A percentile compares a stretch with the other conserved stretches of the same genome.
Evolutionary conservation across 2,329 filamentous ascomycete species (phyloP).

Genomic region (Eutypella sp.): DNA sequence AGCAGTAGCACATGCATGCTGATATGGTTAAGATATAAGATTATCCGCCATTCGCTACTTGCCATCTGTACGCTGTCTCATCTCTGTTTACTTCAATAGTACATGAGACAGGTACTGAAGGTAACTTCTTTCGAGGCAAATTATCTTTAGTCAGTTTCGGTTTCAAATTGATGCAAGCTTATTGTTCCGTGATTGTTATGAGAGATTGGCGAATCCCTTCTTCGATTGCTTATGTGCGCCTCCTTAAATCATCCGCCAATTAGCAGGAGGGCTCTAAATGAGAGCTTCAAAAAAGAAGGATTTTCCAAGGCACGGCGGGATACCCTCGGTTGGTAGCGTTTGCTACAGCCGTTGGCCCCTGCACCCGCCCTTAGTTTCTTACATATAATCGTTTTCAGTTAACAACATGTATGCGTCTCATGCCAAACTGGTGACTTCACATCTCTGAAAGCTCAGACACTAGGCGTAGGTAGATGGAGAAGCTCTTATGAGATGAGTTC

Average conservation of each 20-base stretch:
- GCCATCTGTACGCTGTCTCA: neutral
- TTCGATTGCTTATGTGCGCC: neutral
- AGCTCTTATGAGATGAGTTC: neutral
- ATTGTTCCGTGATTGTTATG: neutral
- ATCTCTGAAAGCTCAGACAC: neutral
- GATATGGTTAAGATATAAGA: neutral
- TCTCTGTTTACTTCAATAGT: neutral
- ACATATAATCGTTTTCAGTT: no score
- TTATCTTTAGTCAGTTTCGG: neutral
- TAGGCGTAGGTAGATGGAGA: neutral
- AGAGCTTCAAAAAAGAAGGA: neutral
- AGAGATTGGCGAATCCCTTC: no score
- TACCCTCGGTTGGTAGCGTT: neutral
- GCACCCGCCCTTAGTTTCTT: neutral
- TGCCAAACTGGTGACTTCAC: neutral
- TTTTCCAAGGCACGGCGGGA: neutral
- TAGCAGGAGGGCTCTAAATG: neutral
- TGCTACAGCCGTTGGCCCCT: neutral
- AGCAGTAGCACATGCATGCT: neutral
- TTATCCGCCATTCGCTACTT: neutral
- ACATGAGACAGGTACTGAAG: neutral
- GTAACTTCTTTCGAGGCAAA: neutral
- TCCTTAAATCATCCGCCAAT: neutral
- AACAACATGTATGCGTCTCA: no score
- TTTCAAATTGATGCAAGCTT: neutral